Conservation (phyloP, 305 asterid species). For the Fraxinus angustifolia region DNA sequence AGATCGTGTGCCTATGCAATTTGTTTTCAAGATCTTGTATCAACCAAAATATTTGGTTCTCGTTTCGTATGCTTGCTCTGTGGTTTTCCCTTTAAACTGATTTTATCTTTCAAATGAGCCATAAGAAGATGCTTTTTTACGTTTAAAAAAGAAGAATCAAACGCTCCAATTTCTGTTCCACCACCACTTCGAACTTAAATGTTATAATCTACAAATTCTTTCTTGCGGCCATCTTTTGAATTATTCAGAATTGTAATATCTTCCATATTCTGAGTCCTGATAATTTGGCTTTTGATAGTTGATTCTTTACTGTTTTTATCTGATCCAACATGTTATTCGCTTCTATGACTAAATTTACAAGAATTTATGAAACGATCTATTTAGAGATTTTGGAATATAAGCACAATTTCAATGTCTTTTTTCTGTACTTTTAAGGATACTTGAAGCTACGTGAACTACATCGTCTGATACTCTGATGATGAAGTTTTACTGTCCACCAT, state of each 20-base stretch:
- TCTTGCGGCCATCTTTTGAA: background rate
- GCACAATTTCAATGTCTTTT: background rate
- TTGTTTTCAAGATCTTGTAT: background rate
- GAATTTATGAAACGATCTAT: background rate
- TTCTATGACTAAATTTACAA: background rate
- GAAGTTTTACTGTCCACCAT: background rate
- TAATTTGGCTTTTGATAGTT: background rate
- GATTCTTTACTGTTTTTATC: background rate
- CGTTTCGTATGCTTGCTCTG: background rate
- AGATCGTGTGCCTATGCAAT: constrained; percentile 2
- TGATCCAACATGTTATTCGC: background rate
- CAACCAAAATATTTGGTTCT: background rate
- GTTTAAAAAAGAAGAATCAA: background rate
- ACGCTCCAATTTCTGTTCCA: background rate
- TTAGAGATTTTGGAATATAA: background rate
- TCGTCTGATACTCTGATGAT: background rate
- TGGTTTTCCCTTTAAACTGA: background rate
- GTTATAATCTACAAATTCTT: background rate
- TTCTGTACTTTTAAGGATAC: background rate
- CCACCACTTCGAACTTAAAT: background rate
- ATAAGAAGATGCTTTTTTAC: background rate
- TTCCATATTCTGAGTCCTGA: background rate
- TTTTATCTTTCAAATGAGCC: constrained; percentile 2
- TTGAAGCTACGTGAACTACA: background rate
- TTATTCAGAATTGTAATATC: background rate